phyloP scores from a whole-genome alignment of 2,329 filamentous ascomycete species.

The Fusarium verticillioides region DNA sequence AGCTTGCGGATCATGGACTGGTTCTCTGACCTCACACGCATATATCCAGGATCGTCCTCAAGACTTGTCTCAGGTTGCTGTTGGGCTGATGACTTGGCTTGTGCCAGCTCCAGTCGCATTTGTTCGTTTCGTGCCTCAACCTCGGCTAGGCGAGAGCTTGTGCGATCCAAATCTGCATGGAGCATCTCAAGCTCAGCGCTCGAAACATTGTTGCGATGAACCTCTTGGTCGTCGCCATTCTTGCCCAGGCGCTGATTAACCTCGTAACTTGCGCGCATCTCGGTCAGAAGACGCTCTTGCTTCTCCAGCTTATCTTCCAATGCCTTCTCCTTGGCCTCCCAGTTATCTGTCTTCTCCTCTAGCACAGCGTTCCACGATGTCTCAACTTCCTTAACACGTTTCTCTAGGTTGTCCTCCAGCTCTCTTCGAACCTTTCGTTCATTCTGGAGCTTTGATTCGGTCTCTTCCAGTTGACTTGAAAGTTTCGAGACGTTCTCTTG shows the following conservation, averaged over 20 bases:
- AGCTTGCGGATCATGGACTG: conserved; percentile 90
- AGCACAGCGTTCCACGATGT: conserved; percentile 89
- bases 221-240: conserved; percentile 70
- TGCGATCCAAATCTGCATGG: conserved; percentile 89
- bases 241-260: conserved; percentile 90
- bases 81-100: conserved; percentile 77
- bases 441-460: conserved; percentile 81
- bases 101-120: conserved; percentile 87
- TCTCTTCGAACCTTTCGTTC: conserved; percentile 79
- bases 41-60: conserved; percentile 90
- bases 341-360: conserved; percentile 95
- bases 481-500: conserved; percentile 80
- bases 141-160: conserved; percentile 86
- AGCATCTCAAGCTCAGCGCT: conserved; percentile 95
- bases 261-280: conserved; percentile 97
- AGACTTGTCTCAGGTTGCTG: conserved; percentile 70
- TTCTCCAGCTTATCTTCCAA: conserved; percentile 94
- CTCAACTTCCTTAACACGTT: conserved; percentile 88
- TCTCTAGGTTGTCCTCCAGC: conserved; percentile 80
- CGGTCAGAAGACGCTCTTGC: conserved; percentile 90
- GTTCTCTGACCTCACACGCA: conserved; percentile 92
- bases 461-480: conserved; percentile 83
- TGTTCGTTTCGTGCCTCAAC: conserved; percentile 96
- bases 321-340: conserved; percentile 91
- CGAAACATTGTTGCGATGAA: conserved; percentile 73